Base-by-base conservation (phyloP, 345 rosid genomes). In the Boechera stricta region DNA sequence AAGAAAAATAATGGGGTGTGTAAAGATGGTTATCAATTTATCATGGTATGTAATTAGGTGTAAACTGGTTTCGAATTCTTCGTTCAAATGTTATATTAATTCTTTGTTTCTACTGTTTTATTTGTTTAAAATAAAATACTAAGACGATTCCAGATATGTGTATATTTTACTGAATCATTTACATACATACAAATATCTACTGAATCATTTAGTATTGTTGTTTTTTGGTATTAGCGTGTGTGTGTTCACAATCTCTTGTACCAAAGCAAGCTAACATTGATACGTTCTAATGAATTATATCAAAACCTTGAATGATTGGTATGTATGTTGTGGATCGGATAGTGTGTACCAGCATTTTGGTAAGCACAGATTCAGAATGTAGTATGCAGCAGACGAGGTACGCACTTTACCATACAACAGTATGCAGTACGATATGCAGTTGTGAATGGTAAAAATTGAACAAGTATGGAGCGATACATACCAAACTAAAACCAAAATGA, bases 21-120 rank as follows among this genome's bases (percentile, higher is more conserved):
- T 65, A 44, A 64, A 53, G 29, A 55, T 55, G 64, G 64, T 39
- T 52, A 38, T 39, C 10, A 15, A 21, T 54, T 73, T 63, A 54
- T 54, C 0, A 64, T 29, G 47, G 71, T 54, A 54, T 72, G 69
- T 31, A 53, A 53, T 18, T 73, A 53, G 56, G 47, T 33, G 54
- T 54, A 21, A 28, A 69, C 54, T 63, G 31, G 29, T 26, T 18
- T 36, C 10, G 39, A 41, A 63, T 32, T 52, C 28, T 73, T 73
- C 24, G 44, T 63, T 61, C 32, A 31, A 47, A 71, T 4, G 4
- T 32, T 61, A 38, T 62, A 31, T 49, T 72, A 48, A 36, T 51
- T 60, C 18, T 35, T 24, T 72, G 60, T 51, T 42, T 57, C 18
- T 57, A 11, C 15, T 26, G 26, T 54, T 67, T 11, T 12, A 44